Evolutionary conservation across 2,329 filamentous ascomycete genomes (phyloP).

Genomic region (Epichloe baconii): DNA sequence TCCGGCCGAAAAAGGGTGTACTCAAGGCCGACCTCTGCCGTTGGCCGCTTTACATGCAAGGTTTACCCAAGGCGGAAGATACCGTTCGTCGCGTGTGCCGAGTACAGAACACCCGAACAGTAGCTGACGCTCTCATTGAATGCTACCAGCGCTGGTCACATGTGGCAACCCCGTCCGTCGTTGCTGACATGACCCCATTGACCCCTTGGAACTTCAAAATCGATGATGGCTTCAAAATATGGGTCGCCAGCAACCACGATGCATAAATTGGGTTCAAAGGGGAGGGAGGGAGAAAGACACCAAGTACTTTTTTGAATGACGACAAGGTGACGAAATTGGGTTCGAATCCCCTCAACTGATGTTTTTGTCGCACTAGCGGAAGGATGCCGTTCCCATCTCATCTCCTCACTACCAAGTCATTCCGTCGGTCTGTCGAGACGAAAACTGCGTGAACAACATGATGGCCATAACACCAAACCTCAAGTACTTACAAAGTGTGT

Average conservation of each 20-base stretch:
- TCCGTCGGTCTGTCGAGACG: not conserved
- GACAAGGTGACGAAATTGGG: not conserved
- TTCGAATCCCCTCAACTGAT: not conserved
- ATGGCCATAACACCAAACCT: not conserved
- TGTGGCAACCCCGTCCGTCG: not conserved
- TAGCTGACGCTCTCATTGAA: not conserved
- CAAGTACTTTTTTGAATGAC: not conserved
- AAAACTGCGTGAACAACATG: not conserved
- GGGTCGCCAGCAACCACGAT: not conserved
- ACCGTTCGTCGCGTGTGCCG: too few species aligned
- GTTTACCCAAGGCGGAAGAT: too few species aligned
- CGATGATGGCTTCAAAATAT: slow-evolving; percentile 3
- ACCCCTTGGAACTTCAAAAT: not conserved
- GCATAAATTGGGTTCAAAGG: not conserved
- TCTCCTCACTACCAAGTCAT: not conserved
- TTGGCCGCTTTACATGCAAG: too few species aligned
- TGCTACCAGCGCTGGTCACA: not conserved
- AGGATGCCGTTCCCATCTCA: not conserved
- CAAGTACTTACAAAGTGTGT: not conserved
- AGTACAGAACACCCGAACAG: too few species aligned
- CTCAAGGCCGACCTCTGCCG: too few species aligned
- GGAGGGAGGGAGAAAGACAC: not conserved
- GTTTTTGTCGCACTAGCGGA: not conserved
- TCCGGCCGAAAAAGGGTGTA: too few species aligned
- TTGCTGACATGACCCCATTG: not conserved